phyloP scores from a whole-genome alignment of 148 eudicot species.

The Linanthus parryae region DNA sequence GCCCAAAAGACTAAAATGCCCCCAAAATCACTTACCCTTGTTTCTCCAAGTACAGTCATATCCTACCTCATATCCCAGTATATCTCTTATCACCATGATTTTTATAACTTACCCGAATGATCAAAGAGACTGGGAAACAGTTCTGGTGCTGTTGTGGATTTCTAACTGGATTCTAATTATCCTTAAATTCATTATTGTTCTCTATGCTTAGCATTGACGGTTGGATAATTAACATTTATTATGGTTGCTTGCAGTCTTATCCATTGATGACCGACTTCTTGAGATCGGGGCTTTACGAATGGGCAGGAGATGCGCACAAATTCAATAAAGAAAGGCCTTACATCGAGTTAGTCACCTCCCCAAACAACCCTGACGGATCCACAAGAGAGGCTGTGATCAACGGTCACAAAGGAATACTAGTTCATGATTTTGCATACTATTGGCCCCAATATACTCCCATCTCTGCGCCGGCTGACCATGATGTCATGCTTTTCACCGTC shows the following conservation, averaged over 20 bases:
- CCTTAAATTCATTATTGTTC: too few species aligned
- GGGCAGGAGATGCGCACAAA: constrained; percentile 79
- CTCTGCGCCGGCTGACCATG: constrained; percentile 64
- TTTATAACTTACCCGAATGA: too few species aligned
- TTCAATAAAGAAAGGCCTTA: constrained; percentile 60
- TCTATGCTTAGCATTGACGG: too few species aligned
- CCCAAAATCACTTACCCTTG: too few species aligned
- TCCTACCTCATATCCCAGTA: too few species aligned
- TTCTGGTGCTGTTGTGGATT: too few species aligned
- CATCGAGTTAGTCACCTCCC: constrained; percentile 92
- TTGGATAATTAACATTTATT: too few species aligned
- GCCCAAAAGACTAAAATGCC: too few species aligned
- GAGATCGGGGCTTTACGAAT: constrained; percentile 84
- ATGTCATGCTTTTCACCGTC: constrained; percentile 87
- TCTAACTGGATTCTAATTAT: too few species aligned
- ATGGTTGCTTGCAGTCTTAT: constrained; percentile 60
- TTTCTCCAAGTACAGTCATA: too few species aligned
- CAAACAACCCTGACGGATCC: constrained; percentile 93
- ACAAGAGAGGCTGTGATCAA: constrained; percentile 65
- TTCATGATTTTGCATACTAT: constrained; percentile 92
- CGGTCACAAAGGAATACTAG: constrained; percentile 46
- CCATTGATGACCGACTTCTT: constrained; percentile 69
- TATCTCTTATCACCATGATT: too few species aligned
- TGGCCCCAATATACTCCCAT: constrained; percentile 99
- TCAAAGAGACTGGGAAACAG: too few species aligned